Percentiles rank a stretch among this genome's conserved stretches.
Evolutionary conservation across 2,329 filamentous ascomycete genomes (phyloP).

Genomic region (Stachybotrys echinatus): DNA sequence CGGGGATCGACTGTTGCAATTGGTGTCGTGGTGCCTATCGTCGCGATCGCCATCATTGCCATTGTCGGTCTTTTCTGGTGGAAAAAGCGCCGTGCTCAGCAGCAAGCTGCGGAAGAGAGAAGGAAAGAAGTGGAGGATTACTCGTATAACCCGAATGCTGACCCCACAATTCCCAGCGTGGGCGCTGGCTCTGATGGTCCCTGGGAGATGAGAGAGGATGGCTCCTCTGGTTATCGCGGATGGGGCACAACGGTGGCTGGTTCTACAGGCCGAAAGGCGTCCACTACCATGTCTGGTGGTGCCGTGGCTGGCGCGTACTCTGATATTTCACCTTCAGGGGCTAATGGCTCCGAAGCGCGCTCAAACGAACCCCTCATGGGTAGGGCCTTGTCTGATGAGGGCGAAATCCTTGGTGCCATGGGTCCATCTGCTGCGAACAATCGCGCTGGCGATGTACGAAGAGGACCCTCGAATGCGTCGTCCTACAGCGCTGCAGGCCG

Average conservation of each 20-base stretch:
- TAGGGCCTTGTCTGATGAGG: slow-evolving; percentile 55
- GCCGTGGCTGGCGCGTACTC: slow-evolving; percentile 62
- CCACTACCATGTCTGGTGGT: slow-evolving; percentile 82
- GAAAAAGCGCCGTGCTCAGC: slow-evolving; percentile 81
- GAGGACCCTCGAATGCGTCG: slow-evolving; percentile 91
- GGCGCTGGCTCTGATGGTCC: slow-evolving; percentile 43
- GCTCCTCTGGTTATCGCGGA: slow-evolving; percentile 77
- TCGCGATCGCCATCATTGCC: slow-evolving; percentile 75
- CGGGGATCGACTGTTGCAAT: slow-evolving; percentile 75
- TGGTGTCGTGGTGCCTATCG: slow-evolving; percentile 90
- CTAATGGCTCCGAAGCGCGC: slow-evolving; percentile 60
- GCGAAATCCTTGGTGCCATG: slow-evolving; percentile 78
- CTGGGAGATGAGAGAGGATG: slow-evolving; percentile 75
- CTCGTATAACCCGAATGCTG: slow-evolving; percentile 94
- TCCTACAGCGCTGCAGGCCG: slow-evolving; percentile 80
- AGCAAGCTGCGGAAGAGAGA: slow-evolving; percentile 78
- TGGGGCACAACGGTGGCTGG: slow-evolving; percentile 79
- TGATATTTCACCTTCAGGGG: slow-evolving; percentile 66
- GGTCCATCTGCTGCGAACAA: slow-evolving; percentile 66
- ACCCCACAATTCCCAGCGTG: slow-evolving; percentile 65
- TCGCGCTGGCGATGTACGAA: slow-evolving; percentile 66
- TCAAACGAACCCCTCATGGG: slow-evolving; percentile 58
- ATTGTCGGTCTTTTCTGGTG: slow-evolving; percentile 76
- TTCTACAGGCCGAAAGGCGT: slow-evolving; percentile 74
- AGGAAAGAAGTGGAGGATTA: slow-evolving; percentile 98